Evolutionary conservation across 2,329 filamentous ascomycete species (phyloP), one percentile per base, ranked within the genome.

Genomic region (Diaporthe longicolla): DNA sequence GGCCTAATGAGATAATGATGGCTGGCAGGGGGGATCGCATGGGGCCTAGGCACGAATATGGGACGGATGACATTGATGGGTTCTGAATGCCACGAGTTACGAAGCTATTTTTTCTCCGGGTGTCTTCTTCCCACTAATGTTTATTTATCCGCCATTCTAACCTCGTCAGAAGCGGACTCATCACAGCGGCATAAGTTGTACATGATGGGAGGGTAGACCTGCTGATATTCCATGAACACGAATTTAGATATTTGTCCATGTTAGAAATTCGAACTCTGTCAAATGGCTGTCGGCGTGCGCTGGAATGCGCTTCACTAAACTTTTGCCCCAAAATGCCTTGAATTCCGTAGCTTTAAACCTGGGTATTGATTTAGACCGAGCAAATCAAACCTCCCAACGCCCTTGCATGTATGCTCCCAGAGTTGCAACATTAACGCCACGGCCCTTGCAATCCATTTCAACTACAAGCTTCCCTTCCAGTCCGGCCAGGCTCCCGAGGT

Each of bases 281-380:
- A 3, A n/a, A 35, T 9, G 29, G 17, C 45, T n/a, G 45, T 0
- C 4, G 21, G 63, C 29, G n/a, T 37, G 24, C 21, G 26, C 24
- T 21, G 21, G 29, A 26, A 37, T 5, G 8, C 13, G 26, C 7
- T 7, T 3, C 8, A 24, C 3, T 1, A 6, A 24, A 21, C 26
- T 7, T 35, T 37, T 29, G 40, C 24, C 24, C 48, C n/a, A 24
- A 32, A 19, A 7, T 63, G 35, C 11, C 69, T 54, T 52, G 19
- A 24, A 24, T 54, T n/a, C 13, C 40, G 8, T 54, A n/a, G 58
- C 48, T 54, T 63, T 5, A n/a, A 61, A 57, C 35, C 35, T 32
- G 69, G 57, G 69, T 71, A 71, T 71, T 40, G 10, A 15, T 40
- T 52, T 26, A 8, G 35, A 63, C 69, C 10, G 54, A 71, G 26